phyloP scores from a whole-genome alignment of 2,329 filamentous ascomycete species.

The Hypoxylon sp. region DNA sequence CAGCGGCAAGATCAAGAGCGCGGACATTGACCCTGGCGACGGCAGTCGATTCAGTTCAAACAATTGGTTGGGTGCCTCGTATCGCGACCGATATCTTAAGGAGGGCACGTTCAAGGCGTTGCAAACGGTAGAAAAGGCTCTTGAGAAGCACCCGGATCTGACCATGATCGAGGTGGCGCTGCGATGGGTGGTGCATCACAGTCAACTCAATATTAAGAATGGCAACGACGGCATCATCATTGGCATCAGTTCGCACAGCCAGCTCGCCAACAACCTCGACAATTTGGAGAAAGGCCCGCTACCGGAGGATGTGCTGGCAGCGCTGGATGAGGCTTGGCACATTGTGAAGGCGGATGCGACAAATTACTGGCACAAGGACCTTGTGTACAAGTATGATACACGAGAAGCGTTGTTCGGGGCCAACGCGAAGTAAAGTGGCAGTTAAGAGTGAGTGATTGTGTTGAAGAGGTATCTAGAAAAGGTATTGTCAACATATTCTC shows the following conservation, averaged over 20 bases:
- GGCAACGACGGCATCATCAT: slow-evolving; percentile 68
- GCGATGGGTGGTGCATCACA: slow-evolving; percentile 78
- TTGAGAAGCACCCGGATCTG: slow-evolving; percentile 69
- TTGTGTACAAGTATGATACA: slow-evolving; percentile 74
- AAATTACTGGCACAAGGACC: slow-evolving; percentile 66
- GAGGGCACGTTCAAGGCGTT: slow-evolving; percentile 71
- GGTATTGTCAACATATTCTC: too few relatives aligned
- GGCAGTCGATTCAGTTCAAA: slow-evolving; percentile 74
- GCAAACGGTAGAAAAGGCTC: slow-evolving; percentile 71
- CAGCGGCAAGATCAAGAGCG: slow-evolving; percentile 78
- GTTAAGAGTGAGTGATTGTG: too few relatives aligned
- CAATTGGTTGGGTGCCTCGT: slow-evolving; percentile 58
- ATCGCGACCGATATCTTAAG: slow-evolving; percentile 76
- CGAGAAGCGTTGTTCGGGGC: slow-evolving; percentile 64
- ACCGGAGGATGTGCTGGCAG: slow-evolving; percentile 77
- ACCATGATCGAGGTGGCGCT: slow-evolving; percentile 77
- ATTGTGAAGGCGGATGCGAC: slow-evolving; percentile 67
- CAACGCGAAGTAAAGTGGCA: slow-evolving; percentile 52
- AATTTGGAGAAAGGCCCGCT: slow-evolving; percentile 74
- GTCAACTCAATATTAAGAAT: slow-evolving; percentile 60
- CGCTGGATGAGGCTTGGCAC: slow-evolving; percentile 80
- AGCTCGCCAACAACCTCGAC: slow-evolving; percentile 66
- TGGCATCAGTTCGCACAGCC: slow-evolving; percentile 64
- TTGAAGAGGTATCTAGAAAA: too few relatives aligned
- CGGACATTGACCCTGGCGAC: slow-evolving; percentile 67